Evolutionary conservation across 2,329 filamentous ascomycete genomes (phyloP), one percentile per base, ranked within the genome.

Genomic region (Aureobasidium pullulans): DNA sequence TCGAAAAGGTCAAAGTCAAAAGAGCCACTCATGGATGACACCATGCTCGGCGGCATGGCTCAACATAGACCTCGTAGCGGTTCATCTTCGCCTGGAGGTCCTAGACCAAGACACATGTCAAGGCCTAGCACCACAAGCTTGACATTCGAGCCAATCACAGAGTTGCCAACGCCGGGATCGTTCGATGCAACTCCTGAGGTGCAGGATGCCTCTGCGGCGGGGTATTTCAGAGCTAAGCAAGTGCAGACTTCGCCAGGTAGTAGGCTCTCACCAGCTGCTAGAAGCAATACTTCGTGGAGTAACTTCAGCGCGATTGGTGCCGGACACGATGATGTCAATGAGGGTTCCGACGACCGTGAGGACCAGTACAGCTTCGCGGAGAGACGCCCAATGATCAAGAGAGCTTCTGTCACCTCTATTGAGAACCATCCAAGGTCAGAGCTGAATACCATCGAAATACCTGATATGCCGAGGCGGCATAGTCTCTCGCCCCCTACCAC

Each of bases 131-230:
- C 34, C 6, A 40, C 42, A 5, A 57, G 54, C 39, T 32, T 57
- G n/a, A n/a, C 43, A 9, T 57, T 57, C 32, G 54, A 57, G n/a
- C 54, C 57, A 7, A 59, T 60, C 10, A 43, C 58, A n/a, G 52
- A 60, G 15, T 9, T 57, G n/a, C 42, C 59, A 32, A 61, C 59
- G 13, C 59, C 59, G 2, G 52, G 36, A 13, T 61, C 59, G 29
- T 57, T 64, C 40, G 37, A 56, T 31, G 67, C 66, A 11, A 69
- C 67, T 16, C 66, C 67, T 13, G 67, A 69, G 31, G 62, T 69
- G n/a, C 61, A 61, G 34, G 60, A 66, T 49, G 67, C 67, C 6
- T 64, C 63, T 8, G 46, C 63, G 1, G 65, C 64, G 15, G 62
- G 66, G n/a, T 67, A 65, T 43, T 62, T 66, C 37, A 60, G 47